Percentiles rank a stretch among this genome's conserved stretches.
phyloP scores from a whole-genome alignment of 2,329 filamentous ascomycete genomes.

The Beauveria medogensis region DNA sequence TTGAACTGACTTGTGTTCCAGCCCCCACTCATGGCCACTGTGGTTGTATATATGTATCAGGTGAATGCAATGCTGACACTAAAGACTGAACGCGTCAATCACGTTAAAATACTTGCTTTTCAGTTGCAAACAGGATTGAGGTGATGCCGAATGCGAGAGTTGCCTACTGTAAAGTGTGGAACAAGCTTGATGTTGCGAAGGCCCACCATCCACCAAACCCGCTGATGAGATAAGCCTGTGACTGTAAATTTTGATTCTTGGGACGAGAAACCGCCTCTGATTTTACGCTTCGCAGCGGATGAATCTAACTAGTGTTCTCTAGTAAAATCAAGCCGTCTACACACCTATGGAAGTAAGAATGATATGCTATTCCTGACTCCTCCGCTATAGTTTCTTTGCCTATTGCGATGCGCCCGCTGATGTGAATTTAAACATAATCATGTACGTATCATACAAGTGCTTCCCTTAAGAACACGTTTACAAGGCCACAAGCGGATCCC shows the following conservation, averaged over 20 bases:
- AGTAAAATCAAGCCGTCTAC: background rate
- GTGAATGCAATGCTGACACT: background rate
- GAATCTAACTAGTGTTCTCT: background rate
- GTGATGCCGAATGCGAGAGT: background rate
- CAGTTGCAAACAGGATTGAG: background rate
- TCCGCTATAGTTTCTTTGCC: conserved; percentile 9
- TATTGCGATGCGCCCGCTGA: conserved; percentile 5
- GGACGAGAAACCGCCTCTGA: background rate
- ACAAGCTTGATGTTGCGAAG: background rate
- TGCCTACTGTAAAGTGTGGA: background rate
- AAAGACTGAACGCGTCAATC: background rate
- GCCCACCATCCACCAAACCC: background rate
- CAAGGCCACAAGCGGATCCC: conserved; percentile 5
- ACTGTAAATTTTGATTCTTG: background rate
- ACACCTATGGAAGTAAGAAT: background rate
- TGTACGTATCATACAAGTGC: background rate
- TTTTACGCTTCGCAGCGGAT: background rate
- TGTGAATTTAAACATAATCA: background rate
- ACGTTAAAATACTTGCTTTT: background rate
- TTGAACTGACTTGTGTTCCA: conserved; percentile 76
- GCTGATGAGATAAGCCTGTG: conserved; percentile 10
- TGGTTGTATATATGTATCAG: background rate
- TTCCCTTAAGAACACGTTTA: background rate
- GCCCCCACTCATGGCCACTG: conserved; percentile 58
- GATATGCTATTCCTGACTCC: background rate